Percentiles rank a stretch among this genome's conserved stretches.
These are phyloP conservation scores for Didymella segeticola DNA, from an alignment of 2,329 filamentous ascomycete genomes.

Conservation along the genomic window DNA sequence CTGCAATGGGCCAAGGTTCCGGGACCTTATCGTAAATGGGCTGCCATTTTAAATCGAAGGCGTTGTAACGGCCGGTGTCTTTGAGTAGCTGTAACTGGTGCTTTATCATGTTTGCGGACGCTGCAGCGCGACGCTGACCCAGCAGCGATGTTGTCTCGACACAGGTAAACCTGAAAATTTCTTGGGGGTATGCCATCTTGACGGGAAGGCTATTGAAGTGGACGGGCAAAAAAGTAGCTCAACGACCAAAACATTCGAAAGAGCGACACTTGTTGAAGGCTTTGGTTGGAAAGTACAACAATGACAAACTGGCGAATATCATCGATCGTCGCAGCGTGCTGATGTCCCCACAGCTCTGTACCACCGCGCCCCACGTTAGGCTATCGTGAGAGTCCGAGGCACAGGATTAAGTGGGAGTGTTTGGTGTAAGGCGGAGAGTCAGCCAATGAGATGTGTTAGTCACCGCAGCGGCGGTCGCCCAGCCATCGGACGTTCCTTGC, in stretches of 20 bases:
- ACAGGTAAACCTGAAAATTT: not conserved
- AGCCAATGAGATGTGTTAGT: not conserved
- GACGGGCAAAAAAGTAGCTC: not conserved
- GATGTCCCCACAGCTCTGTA: not conserved
- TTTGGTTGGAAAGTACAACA: not conserved
- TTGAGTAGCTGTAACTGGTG: conserved; percentile 1
- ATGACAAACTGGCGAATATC: not conserved
- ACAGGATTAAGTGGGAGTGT: not conserved
- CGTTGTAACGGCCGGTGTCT: not conserved
- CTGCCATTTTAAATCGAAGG: not conserved
- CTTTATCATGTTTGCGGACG: conserved; percentile 1
- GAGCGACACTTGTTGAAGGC: not conserved
- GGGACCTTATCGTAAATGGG: not conserved
- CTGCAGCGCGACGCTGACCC: conserved; percentile 3
- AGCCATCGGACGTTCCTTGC: not conserved
- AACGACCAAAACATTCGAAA: not conserved
- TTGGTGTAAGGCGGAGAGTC: not conserved
- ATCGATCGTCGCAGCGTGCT: not conserved
- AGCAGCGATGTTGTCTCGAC: conserved; percentile 1
- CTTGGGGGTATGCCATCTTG: conserved; percentile 2
- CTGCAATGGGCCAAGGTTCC: not conserved
- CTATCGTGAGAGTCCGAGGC: not conserved
- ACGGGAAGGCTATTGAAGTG: not conserved
- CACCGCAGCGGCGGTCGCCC: not conserved
- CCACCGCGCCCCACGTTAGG: not conserved